A percentile compares a stretch with the other conserved stretches of the same genome.
Conservation (phyloP, 2,329 filamentous ascomycete species). For the Xylariaceae sp. region DNA sequence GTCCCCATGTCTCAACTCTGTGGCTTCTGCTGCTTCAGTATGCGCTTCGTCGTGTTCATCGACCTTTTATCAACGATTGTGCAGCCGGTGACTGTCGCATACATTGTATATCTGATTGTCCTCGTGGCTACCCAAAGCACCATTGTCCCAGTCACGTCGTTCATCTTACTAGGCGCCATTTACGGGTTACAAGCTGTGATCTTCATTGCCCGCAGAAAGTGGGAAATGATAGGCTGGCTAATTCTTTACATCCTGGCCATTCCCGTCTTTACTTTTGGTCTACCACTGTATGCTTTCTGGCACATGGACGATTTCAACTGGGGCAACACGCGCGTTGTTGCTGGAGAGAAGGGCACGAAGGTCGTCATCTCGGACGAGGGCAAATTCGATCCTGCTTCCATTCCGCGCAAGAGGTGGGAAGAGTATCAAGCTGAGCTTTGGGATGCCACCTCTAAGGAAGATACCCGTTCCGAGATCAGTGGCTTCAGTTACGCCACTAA, state of each 20-base stretch:
- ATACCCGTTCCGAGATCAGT: conserved; percentile 82
- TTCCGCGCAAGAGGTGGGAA: conserved; percentile 98
- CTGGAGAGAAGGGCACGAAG: conserved; percentile 88
- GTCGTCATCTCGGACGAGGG: conserved; percentile 93
- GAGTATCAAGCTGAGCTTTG: conserved; percentile 97
- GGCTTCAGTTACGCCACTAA: conserved; percentile 94
- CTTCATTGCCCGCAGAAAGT: conserved; percentile 93
- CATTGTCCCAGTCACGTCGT: conserved; percentile 76
- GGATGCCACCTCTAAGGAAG: conserved; percentile 82
- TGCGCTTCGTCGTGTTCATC: conserved; percentile 96
- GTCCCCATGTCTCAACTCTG: conserved; percentile 91
- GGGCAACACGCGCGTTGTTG: conserved; percentile 98
- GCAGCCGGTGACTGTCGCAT: conserved; percentile 85
- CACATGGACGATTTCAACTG: conserved; percentile 99
- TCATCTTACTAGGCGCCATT: conserved; percentile 88
- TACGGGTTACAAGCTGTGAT: conserved; percentile 97
- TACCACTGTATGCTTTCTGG: conserved; percentile 96
- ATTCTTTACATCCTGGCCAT: conserved; percentile 88
- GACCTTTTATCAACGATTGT: conserved; percentile 89
- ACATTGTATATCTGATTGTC: conserved; percentile 85
- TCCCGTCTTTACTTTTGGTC: conserved; percentile 83
- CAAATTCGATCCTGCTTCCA: conserved; percentile 89
- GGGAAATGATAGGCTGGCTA: conserved; percentile 99
- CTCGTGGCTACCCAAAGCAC: conserved; percentile 58
- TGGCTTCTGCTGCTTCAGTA: conserved; percentile 99